phyloP scores from a whole-genome alignment of 257 asterid species.

The Scutellaria minor region DNA sequence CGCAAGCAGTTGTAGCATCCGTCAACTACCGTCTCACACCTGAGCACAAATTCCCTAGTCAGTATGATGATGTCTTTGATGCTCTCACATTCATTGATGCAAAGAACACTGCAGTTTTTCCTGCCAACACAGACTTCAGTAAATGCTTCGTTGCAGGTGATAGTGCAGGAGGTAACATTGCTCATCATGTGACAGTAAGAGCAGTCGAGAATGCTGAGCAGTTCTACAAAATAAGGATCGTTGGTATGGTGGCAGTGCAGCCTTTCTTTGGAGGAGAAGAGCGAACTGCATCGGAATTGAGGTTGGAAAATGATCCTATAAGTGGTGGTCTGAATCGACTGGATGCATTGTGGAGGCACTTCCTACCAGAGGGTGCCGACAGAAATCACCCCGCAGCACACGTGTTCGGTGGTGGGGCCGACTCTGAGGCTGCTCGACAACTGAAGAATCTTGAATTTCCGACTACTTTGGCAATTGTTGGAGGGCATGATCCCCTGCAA shows the following conservation, averaged over 20 bases:
- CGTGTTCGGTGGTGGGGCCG: conserved; percentile 2
- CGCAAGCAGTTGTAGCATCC: conserved; percentile 39
- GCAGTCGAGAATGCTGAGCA: not conserved
- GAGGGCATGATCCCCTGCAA: conserved; percentile 40
- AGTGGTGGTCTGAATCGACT: not conserved
- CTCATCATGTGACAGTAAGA: conserved; percentile 35
- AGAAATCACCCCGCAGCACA: conserved; percentile 36
- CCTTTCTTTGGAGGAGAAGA: conserved; percentile 37
- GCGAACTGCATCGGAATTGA: conserved; percentile 34
- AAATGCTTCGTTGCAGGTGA: conserved; percentile 41
- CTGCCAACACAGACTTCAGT: conserved; percentile 26
- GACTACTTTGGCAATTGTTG: conserved; percentile 10
- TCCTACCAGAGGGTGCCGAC: conserved; percentile 40
- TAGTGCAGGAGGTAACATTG: conserved; percentile 49
- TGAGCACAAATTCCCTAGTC: conserved; percentile 40
- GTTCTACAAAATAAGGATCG: conserved; percentile 18
- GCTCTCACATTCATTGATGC: conserved; percentile 35
- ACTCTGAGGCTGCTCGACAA: not conserved
- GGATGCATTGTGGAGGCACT: conserved; percentile 30
- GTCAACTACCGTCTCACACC: conserved; percentile 49
- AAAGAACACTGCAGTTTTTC: not conserved
- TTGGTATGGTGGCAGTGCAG: conserved; percentile 6
- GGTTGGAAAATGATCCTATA: conserved; percentile 26
- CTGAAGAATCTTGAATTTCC: no score
- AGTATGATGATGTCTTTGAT: conserved; percentile 37